Evolutionary conservation across 73 alveolate species (phyloP).

Genomic region (Paramecium sexaurelia): DNA sequence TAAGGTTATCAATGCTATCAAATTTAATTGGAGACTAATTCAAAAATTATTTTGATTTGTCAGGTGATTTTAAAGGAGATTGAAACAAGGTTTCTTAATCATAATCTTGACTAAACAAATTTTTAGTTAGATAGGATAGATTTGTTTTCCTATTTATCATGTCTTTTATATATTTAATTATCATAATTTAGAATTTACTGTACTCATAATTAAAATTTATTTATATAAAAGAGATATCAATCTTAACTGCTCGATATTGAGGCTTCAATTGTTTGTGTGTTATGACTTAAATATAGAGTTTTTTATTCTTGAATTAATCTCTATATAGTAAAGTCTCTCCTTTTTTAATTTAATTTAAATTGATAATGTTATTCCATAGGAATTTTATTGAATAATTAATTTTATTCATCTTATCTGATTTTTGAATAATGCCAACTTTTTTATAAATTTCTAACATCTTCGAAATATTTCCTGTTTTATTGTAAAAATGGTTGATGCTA

Average conservation of each 20-base stretch:
- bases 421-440: not conserved
- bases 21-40: not conserved
- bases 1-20: not conserved
- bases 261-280: not conserved
- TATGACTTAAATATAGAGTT: not conserved
- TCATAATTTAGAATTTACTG: not conserved
- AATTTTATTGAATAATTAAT: not conserved
- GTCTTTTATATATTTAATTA: not conserved
- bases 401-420: not conserved
- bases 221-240: slow-evolving; percentile 1
- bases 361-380: slow-evolving; percentile 12
- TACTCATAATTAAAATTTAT: not conserved
- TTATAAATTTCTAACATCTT: slow-evolving; percentile 1
- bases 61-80: not conserved
- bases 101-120: not conserved
- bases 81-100: not conserved
- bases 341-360: not conserved
- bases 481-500: not conserved
- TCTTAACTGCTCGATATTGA: not conserved
- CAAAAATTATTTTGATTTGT: not conserved
- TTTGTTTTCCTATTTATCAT: slow-evolving; percentile 6
- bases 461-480: not conserved
- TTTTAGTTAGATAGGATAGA: slow-evolving; percentile 14
- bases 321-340: not conserved
- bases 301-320: not conserved